phyloP scores from a whole-genome alignment of 257 asterid genomes.

The Solanum pinnatisectum region DNA sequence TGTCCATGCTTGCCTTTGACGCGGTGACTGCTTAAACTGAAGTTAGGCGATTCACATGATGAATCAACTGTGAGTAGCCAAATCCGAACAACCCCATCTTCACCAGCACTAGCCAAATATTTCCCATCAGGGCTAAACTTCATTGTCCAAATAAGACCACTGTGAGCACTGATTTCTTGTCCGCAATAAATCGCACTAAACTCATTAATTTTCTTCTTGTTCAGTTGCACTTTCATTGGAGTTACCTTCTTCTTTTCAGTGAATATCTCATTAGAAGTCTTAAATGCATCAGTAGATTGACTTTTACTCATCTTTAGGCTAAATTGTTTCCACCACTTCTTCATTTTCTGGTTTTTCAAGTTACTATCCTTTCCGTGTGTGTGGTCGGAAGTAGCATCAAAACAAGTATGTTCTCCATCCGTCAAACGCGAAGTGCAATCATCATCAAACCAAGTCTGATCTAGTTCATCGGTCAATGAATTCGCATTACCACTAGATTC shows the following conservation, averaged over 20 bases:
- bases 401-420: neutral
- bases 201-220: conserved; percentile 40
- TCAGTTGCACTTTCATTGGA: conserved; percentile 23
- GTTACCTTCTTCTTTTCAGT: conserved; percentile 3
- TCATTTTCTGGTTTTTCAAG: conserved; percentile 25
- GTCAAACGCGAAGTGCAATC: conserved; percentile 1
- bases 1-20: neutral
- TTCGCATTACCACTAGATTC: conserved; percentile 41
- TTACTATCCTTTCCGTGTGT: neutral
- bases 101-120: conserved; percentile 75
- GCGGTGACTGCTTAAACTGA: conserved; percentile 8
- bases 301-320: conserved; percentile 20
- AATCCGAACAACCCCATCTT: conserved; percentile 64
- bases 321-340: conserved; percentile 46
- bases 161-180: conserved; percentile 58
- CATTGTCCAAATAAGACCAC: conserved; percentile 59
- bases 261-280: conserved; percentile 4
- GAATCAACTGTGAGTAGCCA: conserved; percentile 43
- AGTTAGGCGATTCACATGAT: conserved; percentile 1
- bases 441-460: conserved; percentile 24
- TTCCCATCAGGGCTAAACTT: conserved; percentile 73
- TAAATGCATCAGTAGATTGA: neutral
- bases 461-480: conserved; percentile 32
- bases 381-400: neutral
- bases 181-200: conserved; percentile 38